A percentile compares a stretch with the other conserved stretches of the same genome.
These are phyloP conservation scores for Tricholoma terreum DNA, from an alignment of 768 basidiomycete genomes.

Conservation along the genomic window DNA sequence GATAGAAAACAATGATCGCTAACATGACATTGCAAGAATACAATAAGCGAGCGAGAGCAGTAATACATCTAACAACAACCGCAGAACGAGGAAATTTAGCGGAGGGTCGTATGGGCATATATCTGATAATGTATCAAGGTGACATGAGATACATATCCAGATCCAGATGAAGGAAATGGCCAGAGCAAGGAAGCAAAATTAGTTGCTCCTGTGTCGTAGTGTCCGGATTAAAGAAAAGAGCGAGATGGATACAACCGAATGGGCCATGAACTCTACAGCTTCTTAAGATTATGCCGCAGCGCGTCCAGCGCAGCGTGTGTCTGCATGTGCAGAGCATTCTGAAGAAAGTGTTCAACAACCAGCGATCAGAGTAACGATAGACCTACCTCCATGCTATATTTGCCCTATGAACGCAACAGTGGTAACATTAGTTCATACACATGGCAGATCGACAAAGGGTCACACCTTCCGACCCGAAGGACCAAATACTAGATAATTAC, in stretches of 20 bases:
- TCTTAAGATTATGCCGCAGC: conserved; percentile 13
- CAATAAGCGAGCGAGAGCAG: no score
- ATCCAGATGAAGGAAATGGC: not conserved
- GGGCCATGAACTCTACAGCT: not conserved
- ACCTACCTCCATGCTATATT: conserved; percentile 79
- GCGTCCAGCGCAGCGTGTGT: conserved; percentile 34
- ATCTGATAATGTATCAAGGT: no score
- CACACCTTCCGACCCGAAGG: conserved; percentile 50
- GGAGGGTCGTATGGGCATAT: no score
- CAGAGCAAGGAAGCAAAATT: not conserved
- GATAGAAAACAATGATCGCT: no score
- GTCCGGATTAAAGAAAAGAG: not conserved
- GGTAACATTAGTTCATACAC: conserved; percentile 5
- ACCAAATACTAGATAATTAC: conserved; percentile 68
- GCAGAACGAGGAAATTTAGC: no score
- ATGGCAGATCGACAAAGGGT: not conserved
- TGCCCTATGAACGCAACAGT: conserved; percentile 41
- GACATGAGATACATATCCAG: not conserved
- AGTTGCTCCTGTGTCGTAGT: not conserved
- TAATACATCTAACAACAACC: no score
- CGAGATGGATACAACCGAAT: not conserved
- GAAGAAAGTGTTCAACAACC: not conserved
- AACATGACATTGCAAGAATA: no score
- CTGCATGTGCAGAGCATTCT: conserved; percentile 33
- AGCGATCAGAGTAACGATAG: not conserved